A percentile compares a stretch with the other conserved stretches of the same genome.
These are phyloP conservation scores for Sungouiozyma ichnusensis DNA, from an alignment of 805 yeast species.

Conservation along the genomic window DNA sequence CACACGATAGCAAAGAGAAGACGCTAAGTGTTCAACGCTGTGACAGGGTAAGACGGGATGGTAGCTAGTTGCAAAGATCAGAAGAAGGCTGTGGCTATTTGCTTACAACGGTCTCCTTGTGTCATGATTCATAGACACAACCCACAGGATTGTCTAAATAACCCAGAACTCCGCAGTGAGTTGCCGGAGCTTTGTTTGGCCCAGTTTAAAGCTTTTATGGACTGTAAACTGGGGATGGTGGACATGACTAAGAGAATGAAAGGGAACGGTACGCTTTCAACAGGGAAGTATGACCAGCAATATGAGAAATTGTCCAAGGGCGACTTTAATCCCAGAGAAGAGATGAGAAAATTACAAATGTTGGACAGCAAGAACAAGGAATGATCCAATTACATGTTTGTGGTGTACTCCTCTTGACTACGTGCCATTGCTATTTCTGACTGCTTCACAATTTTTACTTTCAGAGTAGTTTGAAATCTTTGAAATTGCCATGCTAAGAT, in stretches of 20 bases:
- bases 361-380: conserved; percentile 44
- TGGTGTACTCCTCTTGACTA: too few species aligned
- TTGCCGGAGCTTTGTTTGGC: conserved; percentile 84
- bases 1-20: not conserved
- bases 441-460: too few species aligned
- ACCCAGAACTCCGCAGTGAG: conserved; percentile 65
- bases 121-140: conserved; percentile 82
- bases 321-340: conserved; percentile 71
- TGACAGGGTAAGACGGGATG: conserved; percentile 29
- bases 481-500: too few species aligned
- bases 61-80: conserved; percentile 88
- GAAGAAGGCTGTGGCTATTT: conserved; percentile 87
- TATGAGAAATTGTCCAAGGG: conserved; percentile 72
- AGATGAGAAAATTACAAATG: conserved; percentile 58
- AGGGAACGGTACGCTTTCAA: conserved; percentile 88
- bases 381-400: not conserved
- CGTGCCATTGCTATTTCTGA: too few species aligned
- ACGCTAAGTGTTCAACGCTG: not conserved
- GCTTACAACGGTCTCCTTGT: conserved; percentile 93
- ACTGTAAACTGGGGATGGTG: conserved; percentile 82
- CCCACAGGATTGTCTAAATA: conserved; percentile 76
- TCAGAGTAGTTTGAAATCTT: too few species aligned
- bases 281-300: conserved; percentile 86
- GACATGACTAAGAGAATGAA: conserved; percentile 86
- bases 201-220: conserved; percentile 74